Conservation (phyloP, 768 basidiomycete genomes). For the Podaxis sp. region DNA sequence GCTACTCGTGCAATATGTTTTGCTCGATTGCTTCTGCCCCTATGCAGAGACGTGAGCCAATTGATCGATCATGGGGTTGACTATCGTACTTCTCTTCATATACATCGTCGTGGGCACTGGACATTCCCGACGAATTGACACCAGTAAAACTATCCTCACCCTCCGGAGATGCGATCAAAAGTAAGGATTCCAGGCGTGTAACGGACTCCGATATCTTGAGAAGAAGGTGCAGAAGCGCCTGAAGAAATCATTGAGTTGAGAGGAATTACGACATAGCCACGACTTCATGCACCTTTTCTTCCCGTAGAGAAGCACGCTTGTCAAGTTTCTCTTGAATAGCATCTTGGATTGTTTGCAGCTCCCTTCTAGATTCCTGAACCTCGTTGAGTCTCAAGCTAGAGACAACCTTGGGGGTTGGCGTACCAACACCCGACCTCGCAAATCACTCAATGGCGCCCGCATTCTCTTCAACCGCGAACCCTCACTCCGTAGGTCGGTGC, state of each 20-base stretch:
- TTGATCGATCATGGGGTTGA: background rate
- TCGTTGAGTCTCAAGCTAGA: background rate
- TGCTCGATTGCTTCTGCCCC: conserved; percentile 44
- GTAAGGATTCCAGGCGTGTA: conserved; percentile 80
- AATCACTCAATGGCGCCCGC: conserved; percentile 59
- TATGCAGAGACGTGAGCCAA: conserved; percentile 40
- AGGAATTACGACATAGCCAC: background rate
- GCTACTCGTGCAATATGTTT: conserved; percentile 86
- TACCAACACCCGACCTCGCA: conserved; percentile 71
- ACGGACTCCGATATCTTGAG: conserved; percentile 93
- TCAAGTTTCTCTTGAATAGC: conserved; percentile 77
- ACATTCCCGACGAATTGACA: conserved; percentile 32
- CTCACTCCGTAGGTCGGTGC: conserved; percentile 89
- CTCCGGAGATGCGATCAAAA: conserved; percentile 61
- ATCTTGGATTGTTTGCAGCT: conserved; percentile 65
- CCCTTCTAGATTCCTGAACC: conserved; percentile 55
- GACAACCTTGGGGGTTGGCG: conserved; percentile 24
- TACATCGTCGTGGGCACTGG: conserved; percentile 37
- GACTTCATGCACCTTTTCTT: conserved; percentile 67
- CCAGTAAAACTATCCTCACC: conserved; percentile 37
- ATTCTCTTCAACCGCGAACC: conserved; percentile 68
- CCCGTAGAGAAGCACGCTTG: conserved; percentile 71
- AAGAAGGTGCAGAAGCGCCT: conserved; percentile 84
- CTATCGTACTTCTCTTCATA: conserved; percentile 37
- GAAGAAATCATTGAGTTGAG: conserved; percentile 11